Conservation (phyloP, 1,284 basidiomycete species). For the Termitomyces sp. region DNA sequence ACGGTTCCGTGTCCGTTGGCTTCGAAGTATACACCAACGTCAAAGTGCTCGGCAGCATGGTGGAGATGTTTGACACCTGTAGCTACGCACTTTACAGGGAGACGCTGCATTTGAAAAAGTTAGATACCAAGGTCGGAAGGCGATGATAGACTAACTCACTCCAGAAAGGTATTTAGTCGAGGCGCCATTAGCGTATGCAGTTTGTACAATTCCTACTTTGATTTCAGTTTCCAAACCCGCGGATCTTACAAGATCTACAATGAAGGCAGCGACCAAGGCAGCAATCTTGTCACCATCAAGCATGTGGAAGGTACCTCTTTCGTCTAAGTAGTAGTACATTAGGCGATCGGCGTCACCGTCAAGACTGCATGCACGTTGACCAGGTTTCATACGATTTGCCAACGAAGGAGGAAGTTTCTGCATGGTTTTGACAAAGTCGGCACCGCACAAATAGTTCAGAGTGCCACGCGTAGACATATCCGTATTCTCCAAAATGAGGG, state of each 20-base stretch:
- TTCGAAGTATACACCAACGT: constrained; percentile 98
- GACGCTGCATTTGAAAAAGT: constrained; percentile 44
- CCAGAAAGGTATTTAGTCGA: constrained; percentile 90
- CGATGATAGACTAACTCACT: constrained; percentile 36
- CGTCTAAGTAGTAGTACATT: constrained; percentile 91
- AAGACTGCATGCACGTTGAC: constrained; percentile 85
- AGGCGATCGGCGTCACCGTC: constrained; percentile 98
- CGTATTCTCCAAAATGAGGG: constrained; percentile 65
- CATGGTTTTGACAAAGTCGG: constrained; percentile 95
- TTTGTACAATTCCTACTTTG: constrained; percentile 93
- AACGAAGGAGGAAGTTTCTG: constrained; percentile 82
- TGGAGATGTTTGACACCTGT: constrained; percentile 99
- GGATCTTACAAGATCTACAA: constrained; percentile 84
- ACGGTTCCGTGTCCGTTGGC: constrained; percentile 99
- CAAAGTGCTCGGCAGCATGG: constrained; percentile 92
- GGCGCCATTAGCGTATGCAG: constrained; percentile 97
- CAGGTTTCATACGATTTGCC: constrained; percentile 50
- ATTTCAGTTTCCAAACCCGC: constrained; percentile 72
- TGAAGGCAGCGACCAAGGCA: constrained; percentile 88
- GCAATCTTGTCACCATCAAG: constrained; percentile 99
- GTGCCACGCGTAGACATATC: constrained; percentile 62
- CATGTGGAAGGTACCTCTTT: constrained; percentile 78
- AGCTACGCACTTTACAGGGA: constrained; percentile 93
- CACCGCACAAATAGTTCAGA: constrained; percentile 88
- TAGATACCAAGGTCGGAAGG: background rate